Evolutionary conservation across 176 grass and related monocot genomes (phyloP), one percentile per base, ranked within the genome.

Genomic region (Oryza coarctata): DNA sequence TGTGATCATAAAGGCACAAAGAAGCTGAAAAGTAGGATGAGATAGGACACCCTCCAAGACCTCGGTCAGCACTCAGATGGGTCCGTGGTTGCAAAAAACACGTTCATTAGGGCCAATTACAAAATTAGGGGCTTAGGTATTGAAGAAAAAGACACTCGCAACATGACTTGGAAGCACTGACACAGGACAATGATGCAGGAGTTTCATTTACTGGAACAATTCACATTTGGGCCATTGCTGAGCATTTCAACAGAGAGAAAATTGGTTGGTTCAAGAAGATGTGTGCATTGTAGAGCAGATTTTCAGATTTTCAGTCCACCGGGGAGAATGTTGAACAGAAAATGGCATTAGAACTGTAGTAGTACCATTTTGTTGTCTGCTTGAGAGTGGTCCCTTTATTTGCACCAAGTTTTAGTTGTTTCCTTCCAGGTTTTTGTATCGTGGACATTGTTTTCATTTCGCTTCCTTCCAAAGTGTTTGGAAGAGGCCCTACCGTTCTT

Each of bases 21-120:
- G 4, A 22, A 34, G 34, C 12, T 35, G 74, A 77, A 68, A 78
- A 34, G 61, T 71, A 22, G 70, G 61, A 27, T 74, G 26, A 68
- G 27, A 7, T n/a, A 22, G 43, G 61, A 74, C 61, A 74, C 43
- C 43, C 77, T 74, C 76, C 41, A 86, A 20, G 60, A 68, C 70
- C 25, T 26, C 0, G 18, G 33, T 74, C 41, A 33, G 30, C 11
- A 63, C 30, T 31, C 45, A 60, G 25, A 69, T 69, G 1, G 64
- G 18, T 35, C 6, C 40, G 7, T 25, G 26, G 30, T 60, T 32
- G 35, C 29, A 7, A 14, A 58, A 60, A 62, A 77, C 52, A 50
- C 31, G 3, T 44, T 41, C 9, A 14, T 32, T 14, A 25, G 15
- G 44, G 63, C 39, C 72, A 31, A 49, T 77, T 77, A 41, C 86